phyloP scores from a whole-genome alignment of 2,329 filamentous ascomycete genomes.

The Phoma sp. region DNA sequence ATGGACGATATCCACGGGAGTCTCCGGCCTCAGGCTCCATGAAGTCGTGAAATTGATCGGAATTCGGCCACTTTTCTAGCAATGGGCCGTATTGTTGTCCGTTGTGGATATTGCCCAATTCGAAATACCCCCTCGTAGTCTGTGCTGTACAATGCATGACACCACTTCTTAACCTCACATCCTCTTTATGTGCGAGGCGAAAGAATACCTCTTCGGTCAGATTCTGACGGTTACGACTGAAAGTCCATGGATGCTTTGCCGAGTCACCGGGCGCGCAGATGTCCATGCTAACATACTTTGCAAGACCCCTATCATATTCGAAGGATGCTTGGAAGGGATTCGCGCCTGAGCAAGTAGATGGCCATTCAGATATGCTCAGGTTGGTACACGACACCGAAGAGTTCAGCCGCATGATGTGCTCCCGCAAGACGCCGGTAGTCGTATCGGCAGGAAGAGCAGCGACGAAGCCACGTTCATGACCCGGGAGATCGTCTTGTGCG shows the following conservation, averaged over 20 bases:
- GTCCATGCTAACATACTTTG: background rate
- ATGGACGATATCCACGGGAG: background rate
- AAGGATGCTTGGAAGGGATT: constrained; percentile 2
- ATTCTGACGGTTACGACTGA: constrained; percentile 17
- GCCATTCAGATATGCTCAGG: background rate
- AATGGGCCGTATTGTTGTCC: constrained; percentile 6
- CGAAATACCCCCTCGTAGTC: constrained; percentile 26
- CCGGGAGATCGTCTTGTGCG: too few relatives aligned
- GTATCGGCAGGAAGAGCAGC: background rate
- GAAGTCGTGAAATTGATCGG: background rate
- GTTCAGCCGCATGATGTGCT: constrained; percentile 19
- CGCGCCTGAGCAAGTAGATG: constrained; percentile 4
- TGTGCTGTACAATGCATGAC: constrained; percentile 14
- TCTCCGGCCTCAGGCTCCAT: background rate
- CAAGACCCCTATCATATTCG: background rate
- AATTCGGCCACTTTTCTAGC: constrained; percentile 15
- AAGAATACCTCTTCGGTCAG: constrained; percentile 17
- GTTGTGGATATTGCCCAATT: constrained; percentile 18
- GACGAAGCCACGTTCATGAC: background rate
- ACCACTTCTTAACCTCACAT: background rate
- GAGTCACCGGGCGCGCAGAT: constrained; percentile 15
- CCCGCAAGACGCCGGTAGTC: constrained; percentile 14
- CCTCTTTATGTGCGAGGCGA: background rate
- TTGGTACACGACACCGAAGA: constrained; percentile 8
- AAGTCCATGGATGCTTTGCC: constrained; percentile 13